These are phyloP conservation scores for Gorgonomyces haynaldii DNA, from an alignment of 192 early-diverging fungal genomes.

Conservation along the genomic window DNA sequence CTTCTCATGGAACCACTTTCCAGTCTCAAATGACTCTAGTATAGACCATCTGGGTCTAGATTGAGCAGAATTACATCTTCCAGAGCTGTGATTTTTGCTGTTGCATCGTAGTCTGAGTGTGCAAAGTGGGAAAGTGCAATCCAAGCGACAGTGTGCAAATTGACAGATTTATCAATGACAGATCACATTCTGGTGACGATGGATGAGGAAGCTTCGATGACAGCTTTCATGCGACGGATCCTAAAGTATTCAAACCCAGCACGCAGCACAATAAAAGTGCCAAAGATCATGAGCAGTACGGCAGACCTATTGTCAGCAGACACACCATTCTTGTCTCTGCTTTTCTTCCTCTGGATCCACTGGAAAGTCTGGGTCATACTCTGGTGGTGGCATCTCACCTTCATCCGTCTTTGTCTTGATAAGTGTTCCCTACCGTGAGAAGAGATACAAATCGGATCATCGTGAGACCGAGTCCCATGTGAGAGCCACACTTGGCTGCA, in stretches of 20 bases:
- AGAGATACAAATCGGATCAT: slow-evolving; percentile 54
- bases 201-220: slow-evolving; percentile 2
- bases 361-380: neutral
- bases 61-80: neutral
- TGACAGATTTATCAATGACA: neutral
- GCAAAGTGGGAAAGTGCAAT: neutral
- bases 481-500: slow-evolving; percentile 69
- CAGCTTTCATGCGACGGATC: slow-evolving; percentile 1
- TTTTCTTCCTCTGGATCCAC: slow-evolving; percentile 10
- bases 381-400: slow-evolving; percentile 1
- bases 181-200: neutral
- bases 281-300: slow-evolving; percentile 5
- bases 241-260: slow-evolving; percentile 3
- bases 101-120: neutral
- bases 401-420: slow-evolving; percentile 4
- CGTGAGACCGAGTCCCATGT: slow-evolving; percentile 69
- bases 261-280: slow-evolving; percentile 4
- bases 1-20: too few relatives aligned
- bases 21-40: neutral
- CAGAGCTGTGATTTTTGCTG: neutral
- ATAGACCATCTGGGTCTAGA: neutral
- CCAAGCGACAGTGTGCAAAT: neutral
- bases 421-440: neutral
- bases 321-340: slow-evolving; percentile 1
- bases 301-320: neutral